Evolutionary conservation across 106 monocot genomes (phyloP).

Genomic region (Cymbidium sinense): DNA sequence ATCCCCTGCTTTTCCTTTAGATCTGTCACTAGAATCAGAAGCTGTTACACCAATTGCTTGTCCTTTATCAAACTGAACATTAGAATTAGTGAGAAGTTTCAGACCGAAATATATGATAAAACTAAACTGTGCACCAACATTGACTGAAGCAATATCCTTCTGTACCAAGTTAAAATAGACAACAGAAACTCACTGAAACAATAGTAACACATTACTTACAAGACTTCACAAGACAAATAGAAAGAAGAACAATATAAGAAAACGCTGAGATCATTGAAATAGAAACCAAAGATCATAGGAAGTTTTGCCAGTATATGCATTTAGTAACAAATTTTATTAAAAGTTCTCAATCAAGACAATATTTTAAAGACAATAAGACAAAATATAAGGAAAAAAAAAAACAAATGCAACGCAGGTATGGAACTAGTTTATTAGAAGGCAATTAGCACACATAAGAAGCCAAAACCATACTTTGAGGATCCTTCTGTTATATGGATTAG

Average conservation of each 20-base stretch:
- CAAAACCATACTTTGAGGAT: background rate
- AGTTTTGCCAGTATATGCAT: background rate
- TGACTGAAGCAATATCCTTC: background rate
- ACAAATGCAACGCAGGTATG: background rate
- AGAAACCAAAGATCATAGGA: background rate
- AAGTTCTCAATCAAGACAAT: background rate
- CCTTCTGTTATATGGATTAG: too few relatives aligned
- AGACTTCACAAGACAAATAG: background rate
- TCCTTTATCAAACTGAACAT: conserved; percentile 13
- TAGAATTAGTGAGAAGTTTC: background rate
- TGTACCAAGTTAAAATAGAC: background rate
- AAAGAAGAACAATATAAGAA: background rate
- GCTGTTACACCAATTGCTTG: conserved; percentile 2
- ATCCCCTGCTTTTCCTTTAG: conserved; percentile 8
- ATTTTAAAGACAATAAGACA: background rate
- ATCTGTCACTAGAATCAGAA: conserved; percentile 16
- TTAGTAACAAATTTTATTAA: background rate
- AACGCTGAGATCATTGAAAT: background rate
- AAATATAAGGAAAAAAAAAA: background rate
- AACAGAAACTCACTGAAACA: background rate
- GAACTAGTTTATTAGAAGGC: background rate
- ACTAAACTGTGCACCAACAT: background rate
- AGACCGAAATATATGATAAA: background rate
- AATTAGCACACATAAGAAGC: background rate
- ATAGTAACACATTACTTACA: too few relatives aligned